Base-by-base conservation (phyloP, 352 stramenopile genomes). In the Elongisporangium senticosum region DNA sequence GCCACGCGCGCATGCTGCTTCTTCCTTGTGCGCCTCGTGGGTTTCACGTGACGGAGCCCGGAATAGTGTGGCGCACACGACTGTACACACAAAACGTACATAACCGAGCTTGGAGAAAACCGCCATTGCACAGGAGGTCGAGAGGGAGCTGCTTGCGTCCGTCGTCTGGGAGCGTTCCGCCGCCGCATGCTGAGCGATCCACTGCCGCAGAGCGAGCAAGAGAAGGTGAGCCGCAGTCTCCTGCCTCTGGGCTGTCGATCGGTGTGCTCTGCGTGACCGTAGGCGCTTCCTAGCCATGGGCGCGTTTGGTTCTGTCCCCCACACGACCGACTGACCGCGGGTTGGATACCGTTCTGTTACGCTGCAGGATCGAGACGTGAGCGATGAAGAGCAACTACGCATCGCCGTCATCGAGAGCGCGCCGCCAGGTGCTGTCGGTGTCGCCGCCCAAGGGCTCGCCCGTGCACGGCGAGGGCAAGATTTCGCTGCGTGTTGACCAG, bases 401-500 rank as follows among this genome's bases (percentile, higher is more conserved):
- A 50, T 74, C 68, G 51, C 72, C 75, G 4, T 69, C 63, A 5
- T 57, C 71, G 21, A 68, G 59, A 54, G 50, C 28, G 2, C 62
- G 62, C 4, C 66, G 66, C 17, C 28, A 51, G 19, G 52, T 13
- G 37, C 10, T 58, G 33, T 73, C 62, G 6, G 23, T 73, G 23
- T 87, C 77, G 54, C 71, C 79, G 33, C 65, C 69, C 15, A 83
- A 70, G 58, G 76, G 74, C 10, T 90, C 77, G n/a, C 77, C 77
- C 24, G 58, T 84, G 55, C 64, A 74, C 51, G 74, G 77, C n/a
- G 79, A 90, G 59, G 76, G 76, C 50, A 82, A 84, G 63, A 87
- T 90, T 59, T 90, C 81, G 22, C 65, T 90, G 53, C 78, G 81
- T 22, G 78, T 90, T 21, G 81, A 90, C 56, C 81, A 90, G 63